Evolutionary conservation across 1,284 basidiomycete genomes (phyloP).

Genomic region (Coniophora puteana): DNA sequence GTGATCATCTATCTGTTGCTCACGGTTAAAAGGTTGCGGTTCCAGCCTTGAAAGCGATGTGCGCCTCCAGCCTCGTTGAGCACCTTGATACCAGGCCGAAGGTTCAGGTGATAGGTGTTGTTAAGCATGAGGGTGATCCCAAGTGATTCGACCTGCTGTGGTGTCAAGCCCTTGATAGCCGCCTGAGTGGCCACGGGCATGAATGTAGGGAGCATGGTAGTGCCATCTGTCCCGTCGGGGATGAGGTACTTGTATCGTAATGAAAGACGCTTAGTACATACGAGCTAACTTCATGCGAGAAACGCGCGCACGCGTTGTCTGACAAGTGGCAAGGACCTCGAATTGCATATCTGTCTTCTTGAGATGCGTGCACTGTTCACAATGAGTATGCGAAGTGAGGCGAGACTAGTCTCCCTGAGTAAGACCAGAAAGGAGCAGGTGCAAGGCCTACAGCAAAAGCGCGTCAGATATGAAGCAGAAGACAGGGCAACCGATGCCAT

Average conservation of each 20-base stretch:
- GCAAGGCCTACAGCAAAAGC: too few relatives aligned
- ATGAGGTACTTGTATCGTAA: conserved; percentile 3
- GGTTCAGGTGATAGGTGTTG: conserved; percentile 83
- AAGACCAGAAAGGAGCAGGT: too few relatives aligned
- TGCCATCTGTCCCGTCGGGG: conserved; percentile 50
- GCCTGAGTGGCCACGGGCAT: conserved; percentile 91
- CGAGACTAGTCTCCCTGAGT: too few relatives aligned
- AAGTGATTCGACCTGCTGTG: conserved; percentile 78
- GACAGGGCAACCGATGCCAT: too few relatives aligned
- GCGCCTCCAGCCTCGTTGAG: conserved; percentile 73
- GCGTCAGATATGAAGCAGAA: too few relatives aligned
- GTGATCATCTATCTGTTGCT: conserved; percentile 21
- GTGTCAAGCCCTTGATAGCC: conserved; percentile 80
- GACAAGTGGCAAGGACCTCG: conserved; percentile 72
- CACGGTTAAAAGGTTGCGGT: conserved; percentile 75
- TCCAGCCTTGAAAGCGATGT: conserved; percentile 84
- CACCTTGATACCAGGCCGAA: conserved; percentile 72
- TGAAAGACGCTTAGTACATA: conserved; percentile 37
- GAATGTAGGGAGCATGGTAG: conserved; percentile 80
- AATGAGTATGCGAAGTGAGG: too few relatives aligned
- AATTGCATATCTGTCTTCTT: conserved; percentile 74
- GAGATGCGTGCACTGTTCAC: too few relatives aligned
- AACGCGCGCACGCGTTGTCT: conserved; percentile 73
- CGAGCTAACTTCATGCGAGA: conserved; percentile 72
- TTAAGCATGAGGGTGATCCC: conserved; percentile 79